Evolutionary conservation across 371 early-diverging fungal genomes (phyloP).

Genomic region (Sporodiniella umbellata): DNA sequence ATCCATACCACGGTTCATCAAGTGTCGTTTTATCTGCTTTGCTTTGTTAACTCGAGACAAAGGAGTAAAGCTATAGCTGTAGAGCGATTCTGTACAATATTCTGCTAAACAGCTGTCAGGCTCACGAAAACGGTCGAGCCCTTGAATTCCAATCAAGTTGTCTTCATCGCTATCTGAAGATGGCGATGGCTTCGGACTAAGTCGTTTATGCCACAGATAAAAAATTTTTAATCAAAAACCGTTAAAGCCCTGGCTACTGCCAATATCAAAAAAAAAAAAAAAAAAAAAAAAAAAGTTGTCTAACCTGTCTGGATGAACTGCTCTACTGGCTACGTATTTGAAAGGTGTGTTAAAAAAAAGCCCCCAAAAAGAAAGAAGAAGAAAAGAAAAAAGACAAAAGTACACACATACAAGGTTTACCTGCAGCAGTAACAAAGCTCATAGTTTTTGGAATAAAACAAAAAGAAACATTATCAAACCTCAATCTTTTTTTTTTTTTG

Average conservation of each 20-base stretch:
- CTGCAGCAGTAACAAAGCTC: too few relatives aligned
- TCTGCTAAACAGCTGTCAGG: constrained; percentile 18
- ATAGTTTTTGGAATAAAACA: not conserved
- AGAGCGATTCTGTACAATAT: constrained; percentile 46
- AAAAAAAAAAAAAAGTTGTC: too few relatives aligned
- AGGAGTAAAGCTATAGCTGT: constrained; percentile 58
- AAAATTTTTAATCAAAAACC: too few relatives aligned
- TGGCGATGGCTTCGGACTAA: constrained; percentile 4
- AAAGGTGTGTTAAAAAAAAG: not conserved
- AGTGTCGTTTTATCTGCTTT: constrained; percentile 38
- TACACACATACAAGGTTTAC: too few relatives aligned
- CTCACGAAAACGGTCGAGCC: constrained; percentile 17
- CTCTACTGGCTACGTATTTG: not conserved
- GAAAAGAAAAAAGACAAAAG: not conserved
- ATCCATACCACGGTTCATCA: constrained; percentile 51
- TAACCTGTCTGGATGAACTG: not conserved
- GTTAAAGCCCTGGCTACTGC: too few relatives aligned
- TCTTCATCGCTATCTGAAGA: constrained; percentile 11
- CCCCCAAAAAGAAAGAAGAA: not conserved
- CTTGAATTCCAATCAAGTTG: constrained; percentile 4
- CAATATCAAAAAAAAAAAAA: too few relatives aligned
- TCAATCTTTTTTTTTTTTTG: not conserved
- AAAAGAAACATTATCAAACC: not conserved
- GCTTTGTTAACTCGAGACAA: constrained; percentile 36
- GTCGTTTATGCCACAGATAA: too few relatives aligned